Percentiles rank a stretch among this genome's conserved stretches.
phyloP scores from a whole-genome alignment of 352 stramenopile species.

The Phytophthora megakarya region DNA sequence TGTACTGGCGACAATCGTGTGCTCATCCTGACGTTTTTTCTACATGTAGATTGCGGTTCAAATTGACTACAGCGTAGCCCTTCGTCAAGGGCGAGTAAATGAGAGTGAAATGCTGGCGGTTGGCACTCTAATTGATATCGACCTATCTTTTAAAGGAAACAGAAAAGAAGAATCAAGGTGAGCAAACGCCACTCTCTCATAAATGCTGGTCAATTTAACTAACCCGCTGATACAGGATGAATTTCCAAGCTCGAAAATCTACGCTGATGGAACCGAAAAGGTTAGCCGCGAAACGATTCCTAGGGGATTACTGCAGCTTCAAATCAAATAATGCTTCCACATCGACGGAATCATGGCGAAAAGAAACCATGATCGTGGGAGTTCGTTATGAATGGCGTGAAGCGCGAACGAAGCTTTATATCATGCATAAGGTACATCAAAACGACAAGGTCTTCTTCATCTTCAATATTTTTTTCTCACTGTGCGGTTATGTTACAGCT shows the following conservation, averaged over 20 bases:
- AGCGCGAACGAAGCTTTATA: slow-evolving; percentile 61
- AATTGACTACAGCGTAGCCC: slow-evolving; percentile 60
- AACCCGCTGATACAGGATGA: slow-evolving; percentile 33
- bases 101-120: slow-evolving; percentile 26
- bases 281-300: slow-evolving; percentile 34
- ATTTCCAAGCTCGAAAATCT: slow-evolving; percentile 61
- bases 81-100: slow-evolving; percentile 32
- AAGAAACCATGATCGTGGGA: slow-evolving; percentile 51
- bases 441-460: slow-evolving; percentile 18
- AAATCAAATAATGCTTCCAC: slow-evolving; percentile 30
- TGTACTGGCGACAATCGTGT: background rate
- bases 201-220: background rate
- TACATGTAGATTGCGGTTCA: slow-evolving; percentile 64
- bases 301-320: slow-evolving; percentile 70
- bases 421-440: slow-evolving; percentile 62
- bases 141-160: slow-evolving; percentile 5
- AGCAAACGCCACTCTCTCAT: no score
- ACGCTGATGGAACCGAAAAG: slow-evolving; percentile 52
- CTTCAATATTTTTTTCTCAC: background rate
- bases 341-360: slow-evolving; percentile 21
- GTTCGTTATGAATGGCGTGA: slow-evolving; percentile 76
- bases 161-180: slow-evolving; percentile 50
- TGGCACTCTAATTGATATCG: background rate
- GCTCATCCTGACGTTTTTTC: background rate
- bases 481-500: slow-evolving; percentile 23